Evolutionary conservation across 192 early-diverging fungal genomes (phyloP).

Genomic region (Geosiphon pyriformis): DNA sequence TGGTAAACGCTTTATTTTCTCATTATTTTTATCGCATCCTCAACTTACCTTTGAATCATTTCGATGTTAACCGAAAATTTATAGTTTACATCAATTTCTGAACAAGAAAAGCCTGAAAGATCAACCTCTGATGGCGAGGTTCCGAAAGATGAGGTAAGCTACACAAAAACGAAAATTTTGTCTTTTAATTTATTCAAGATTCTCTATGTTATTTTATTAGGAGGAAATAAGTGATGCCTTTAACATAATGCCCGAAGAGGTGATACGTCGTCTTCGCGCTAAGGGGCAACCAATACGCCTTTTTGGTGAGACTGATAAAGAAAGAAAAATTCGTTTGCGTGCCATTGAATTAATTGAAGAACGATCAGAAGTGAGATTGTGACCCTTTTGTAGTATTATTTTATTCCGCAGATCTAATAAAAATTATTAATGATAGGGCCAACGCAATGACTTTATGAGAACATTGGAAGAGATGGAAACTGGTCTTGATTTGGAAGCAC

Average conservation of each 20-base stretch:
- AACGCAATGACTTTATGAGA: conserved; percentile 88
- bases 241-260: conserved; percentile 68
- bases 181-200: not conserved
- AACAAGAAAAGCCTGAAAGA: conserved; percentile 27
- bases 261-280: conserved; percentile 74
- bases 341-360: conserved; percentile 80
- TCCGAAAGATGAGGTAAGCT: conserved; percentile 23
- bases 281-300: conserved; percentile 85
- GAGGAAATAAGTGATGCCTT: conserved; percentile 34
- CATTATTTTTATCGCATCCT: too few species aligned
- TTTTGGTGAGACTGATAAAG: conserved; percentile 83
- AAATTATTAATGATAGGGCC: conserved; percentile 44
- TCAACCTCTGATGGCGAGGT: conserved; percentile 18
- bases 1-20: conserved; percentile 24
- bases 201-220: conserved; percentile 3
- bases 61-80: too few species aligned
- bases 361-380: conserved; percentile 46
- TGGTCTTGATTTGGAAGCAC: conserved; percentile 68
- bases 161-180: too few species aligned
- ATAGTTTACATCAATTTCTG: not conserved
- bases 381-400: too few species aligned
- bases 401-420: not conserved
- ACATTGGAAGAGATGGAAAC: conserved; percentile 78
- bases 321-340: conserved; percentile 76
- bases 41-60: too few species aligned